phyloP scores from a whole-genome alignment of 108 stramenopile species.

The Fragilariopsis cylindrus region DNA sequence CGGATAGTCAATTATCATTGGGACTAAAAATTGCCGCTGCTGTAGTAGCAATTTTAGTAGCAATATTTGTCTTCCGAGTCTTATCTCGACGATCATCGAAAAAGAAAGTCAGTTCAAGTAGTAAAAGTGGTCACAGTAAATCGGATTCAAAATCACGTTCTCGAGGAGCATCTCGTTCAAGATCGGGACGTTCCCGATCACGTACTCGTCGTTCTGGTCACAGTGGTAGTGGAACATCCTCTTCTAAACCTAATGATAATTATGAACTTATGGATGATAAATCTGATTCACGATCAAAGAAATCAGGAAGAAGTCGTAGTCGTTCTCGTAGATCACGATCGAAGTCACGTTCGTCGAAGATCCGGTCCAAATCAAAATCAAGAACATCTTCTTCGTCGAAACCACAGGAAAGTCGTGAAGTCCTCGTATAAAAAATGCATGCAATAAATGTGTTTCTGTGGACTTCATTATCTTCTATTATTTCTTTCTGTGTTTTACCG shows the following conservation, averaged over 20 bases:
- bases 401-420: constrained; percentile 6
- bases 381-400: background rate
- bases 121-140: constrained; percentile 12
- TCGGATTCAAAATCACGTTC: constrained; percentile 43
- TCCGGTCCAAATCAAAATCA: constrained; percentile 5
- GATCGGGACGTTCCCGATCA: constrained; percentile 36
- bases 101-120: constrained; percentile 47
- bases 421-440: constrained; percentile 5
- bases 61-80: constrained; percentile 52
- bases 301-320: constrained; percentile 49
- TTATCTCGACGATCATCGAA: constrained; percentile 49
- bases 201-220: constrained; percentile 6
- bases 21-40: constrained; percentile 45
- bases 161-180: constrained; percentile 5
- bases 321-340: constrained; percentile 52
- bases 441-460: too few relatives aligned
- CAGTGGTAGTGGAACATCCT: background rate
- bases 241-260: constrained; percentile 25
- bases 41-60: constrained; percentile 44
- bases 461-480: too few relatives aligned
- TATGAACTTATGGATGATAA: constrained; percentile 76
- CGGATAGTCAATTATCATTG: background rate
- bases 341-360: constrained; percentile 14
- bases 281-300: constrained; percentile 34
- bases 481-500: too few relatives aligned